Evolutionary conservation across 106 monocot species (phyloP).

Genomic region (Allium fistulosum): DNA sequence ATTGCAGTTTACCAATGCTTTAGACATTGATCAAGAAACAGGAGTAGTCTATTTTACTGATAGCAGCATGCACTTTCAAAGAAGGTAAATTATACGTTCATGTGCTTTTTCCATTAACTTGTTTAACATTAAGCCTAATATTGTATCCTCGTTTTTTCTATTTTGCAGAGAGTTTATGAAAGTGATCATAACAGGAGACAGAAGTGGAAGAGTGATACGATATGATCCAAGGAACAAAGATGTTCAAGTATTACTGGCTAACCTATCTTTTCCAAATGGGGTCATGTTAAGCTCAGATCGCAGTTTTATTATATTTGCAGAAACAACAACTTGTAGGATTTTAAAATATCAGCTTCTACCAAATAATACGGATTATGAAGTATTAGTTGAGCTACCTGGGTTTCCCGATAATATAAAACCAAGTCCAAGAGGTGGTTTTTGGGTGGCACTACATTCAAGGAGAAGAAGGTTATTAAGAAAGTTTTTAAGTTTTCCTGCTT

Average conservation of each 20-base stretch:
- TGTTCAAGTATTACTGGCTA: conserved; percentile 26
- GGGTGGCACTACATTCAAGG: conserved; percentile 47
- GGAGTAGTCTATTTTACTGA: too few relatives aligned
- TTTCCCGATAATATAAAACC: conserved; percentile 76
- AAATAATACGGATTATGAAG: conserved; percentile 8
- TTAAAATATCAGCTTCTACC: conserved; percentile 41
- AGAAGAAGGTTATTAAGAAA: conserved; percentile 15
- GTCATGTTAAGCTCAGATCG: conserved; percentile 40
- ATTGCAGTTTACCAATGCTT: too few relatives aligned
- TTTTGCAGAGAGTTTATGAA: conserved; percentile 18
- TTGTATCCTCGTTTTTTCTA: neutral
- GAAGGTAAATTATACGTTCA: too few relatives aligned
- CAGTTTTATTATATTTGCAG: conserved; percentile 42
- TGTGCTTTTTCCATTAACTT: too few relatives aligned
- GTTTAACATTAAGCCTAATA: too few relatives aligned
- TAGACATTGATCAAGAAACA: too few relatives aligned
- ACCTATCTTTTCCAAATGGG: conserved; percentile 59
- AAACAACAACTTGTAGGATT: conserved; percentile 42
- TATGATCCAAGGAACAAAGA: conserved; percentile 38
- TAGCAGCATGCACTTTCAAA: too few relatives aligned
- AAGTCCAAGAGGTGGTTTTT: conserved; percentile 48
- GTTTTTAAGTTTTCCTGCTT: conserved; percentile 17
- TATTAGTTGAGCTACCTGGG: conserved; percentile 34
- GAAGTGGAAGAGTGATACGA: conserved; percentile 53
- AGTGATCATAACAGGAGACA: conserved; percentile 37